Evolutionary conservation across 805 yeast genomes (phyloP).

Genomic region (Starmerella scarabaei): DNA sequence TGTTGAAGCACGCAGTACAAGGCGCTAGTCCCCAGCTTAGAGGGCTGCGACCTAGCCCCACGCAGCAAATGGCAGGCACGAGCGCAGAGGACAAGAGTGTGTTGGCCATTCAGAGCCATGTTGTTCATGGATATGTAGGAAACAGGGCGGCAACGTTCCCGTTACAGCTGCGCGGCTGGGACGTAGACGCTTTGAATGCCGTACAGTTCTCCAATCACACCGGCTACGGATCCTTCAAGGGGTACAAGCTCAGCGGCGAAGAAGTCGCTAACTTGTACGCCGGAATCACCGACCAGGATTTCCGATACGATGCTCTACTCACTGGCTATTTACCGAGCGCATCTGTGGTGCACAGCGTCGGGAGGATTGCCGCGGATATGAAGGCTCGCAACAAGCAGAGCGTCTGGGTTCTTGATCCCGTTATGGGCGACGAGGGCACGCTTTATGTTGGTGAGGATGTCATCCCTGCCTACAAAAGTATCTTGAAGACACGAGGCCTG

Average conservation of each 20-base stretch:
- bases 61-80: background rate
- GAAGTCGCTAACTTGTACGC: slow-evolving; percentile 38
- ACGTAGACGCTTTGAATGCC: slow-evolving; percentile 78
- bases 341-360: slow-evolving; percentile 41
- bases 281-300: slow-evolving; percentile 42
- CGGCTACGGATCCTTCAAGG: slow-evolving; percentile 62
- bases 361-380: slow-evolving; percentile 31
- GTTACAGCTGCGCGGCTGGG: slow-evolving; percentile 77
- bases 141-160: slow-evolving; percentile 86
- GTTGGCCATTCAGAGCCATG: slow-evolving; percentile 73
- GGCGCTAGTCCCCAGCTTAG: too few relatives aligned
- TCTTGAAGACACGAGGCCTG: slow-evolving; percentile 30
- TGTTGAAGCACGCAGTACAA: too few relatives aligned
- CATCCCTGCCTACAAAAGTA: slow-evolving; percentile 44
- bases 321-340: slow-evolving; percentile 70
- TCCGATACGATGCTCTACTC: slow-evolving; percentile 50
- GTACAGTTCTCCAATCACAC: slow-evolving; percentile 88
- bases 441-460: slow-evolving; percentile 52
- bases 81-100: slow-evolving; percentile 19
- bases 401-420: slow-evolving; percentile 73
- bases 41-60: too few relatives aligned
- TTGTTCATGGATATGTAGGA: slow-evolving; percentile 92
- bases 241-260: slow-evolving; percentile 37
- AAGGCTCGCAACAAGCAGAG: slow-evolving; percentile 20
- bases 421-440: slow-evolving; percentile 79